Evolutionary conservation across 2,329 filamentous ascomycete species (phyloP).

Genomic region (Coniochaeta sp.): DNA sequence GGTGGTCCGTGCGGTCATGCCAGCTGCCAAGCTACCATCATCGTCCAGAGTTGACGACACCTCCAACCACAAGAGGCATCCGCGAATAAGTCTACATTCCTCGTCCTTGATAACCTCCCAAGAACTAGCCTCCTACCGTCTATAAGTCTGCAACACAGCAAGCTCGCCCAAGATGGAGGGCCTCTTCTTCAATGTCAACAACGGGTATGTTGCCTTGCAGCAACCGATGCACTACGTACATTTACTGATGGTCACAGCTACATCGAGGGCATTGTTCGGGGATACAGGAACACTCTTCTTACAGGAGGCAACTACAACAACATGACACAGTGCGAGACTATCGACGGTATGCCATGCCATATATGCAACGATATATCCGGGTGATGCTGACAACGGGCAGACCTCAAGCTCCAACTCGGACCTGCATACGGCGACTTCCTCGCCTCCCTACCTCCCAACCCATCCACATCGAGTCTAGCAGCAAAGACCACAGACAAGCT

Average conservation of each 20-base stretch:
- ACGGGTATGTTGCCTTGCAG: slow-evolving; percentile 54
- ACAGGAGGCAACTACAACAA: slow-evolving; percentile 90
- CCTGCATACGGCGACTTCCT: slow-evolving; percentile 98
- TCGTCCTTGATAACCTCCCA: background rate
- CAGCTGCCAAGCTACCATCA: slow-evolving; percentile 1
- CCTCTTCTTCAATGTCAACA: slow-evolving; percentile 89
- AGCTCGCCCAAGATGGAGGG: slow-evolving; percentile 65
- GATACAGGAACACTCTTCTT: slow-evolving; percentile 90
- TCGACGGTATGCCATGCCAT: slow-evolving; percentile 63
- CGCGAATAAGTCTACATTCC: background rate
- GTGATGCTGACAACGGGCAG: slow-evolving; percentile 37
- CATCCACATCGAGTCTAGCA: slow-evolving; percentile 90
- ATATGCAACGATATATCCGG: background rate
- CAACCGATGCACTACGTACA: background rate
- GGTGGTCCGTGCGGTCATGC: background rate
- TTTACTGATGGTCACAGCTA: slow-evolving; percentile 52
- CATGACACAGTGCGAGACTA: slow-evolving; percentile 93
- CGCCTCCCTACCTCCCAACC: slow-evolving; percentile 85
- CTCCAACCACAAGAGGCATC: background rate
- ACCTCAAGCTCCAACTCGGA: slow-evolving; percentile 95
- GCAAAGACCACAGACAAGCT: slow-evolving; percentile 97
- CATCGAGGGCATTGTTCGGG: slow-evolving; percentile 93
- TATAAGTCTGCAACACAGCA: background rate
- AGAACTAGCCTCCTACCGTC: background rate
- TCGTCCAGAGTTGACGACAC: background rate